Percentiles rank a stretch among this genome's conserved stretches.
Conservation (phyloP, 179 eudicot species). For the Silene coronaria region DNA sequence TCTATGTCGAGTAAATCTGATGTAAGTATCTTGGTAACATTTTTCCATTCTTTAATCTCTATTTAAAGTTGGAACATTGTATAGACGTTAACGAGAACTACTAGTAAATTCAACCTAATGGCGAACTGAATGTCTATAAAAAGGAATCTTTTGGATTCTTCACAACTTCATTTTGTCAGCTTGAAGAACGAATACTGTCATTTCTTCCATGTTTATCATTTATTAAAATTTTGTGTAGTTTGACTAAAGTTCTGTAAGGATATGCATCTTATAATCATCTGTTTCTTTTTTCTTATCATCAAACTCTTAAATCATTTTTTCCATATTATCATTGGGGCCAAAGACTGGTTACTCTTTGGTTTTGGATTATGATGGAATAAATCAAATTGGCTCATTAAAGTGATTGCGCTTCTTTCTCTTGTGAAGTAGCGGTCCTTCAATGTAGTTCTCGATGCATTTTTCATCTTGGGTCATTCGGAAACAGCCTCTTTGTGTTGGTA, state of each 20-base stretch:
- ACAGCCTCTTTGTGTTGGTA: too few species aligned
- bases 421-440: too few species aligned
- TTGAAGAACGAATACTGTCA: not conserved
- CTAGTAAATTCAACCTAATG: not conserved
- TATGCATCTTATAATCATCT: not conserved
- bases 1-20: constrained; percentile 47
- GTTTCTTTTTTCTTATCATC: not conserved
- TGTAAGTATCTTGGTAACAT: constrained; percentile 45
- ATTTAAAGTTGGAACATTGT: not conserved
- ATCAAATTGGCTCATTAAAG: too few species aligned
- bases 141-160: not conserved
- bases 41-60: not conserved
- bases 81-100: not conserved
- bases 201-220: not conserved
- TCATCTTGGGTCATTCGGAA: too few species aligned
- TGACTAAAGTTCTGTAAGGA: not conserved
- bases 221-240: not conserved
- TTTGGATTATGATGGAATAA: too few species aligned
- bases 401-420: too few species aligned
- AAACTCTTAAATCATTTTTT: not conserved
- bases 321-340: too few species aligned
- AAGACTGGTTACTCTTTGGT: too few species aligned
- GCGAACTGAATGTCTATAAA: not conserved
- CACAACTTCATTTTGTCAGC: not conserved
- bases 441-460: too few species aligned